Conservation (phyloP, 2,329 filamentous ascomycete genomes). For the Pseudocercospora cruenta region DNA sequence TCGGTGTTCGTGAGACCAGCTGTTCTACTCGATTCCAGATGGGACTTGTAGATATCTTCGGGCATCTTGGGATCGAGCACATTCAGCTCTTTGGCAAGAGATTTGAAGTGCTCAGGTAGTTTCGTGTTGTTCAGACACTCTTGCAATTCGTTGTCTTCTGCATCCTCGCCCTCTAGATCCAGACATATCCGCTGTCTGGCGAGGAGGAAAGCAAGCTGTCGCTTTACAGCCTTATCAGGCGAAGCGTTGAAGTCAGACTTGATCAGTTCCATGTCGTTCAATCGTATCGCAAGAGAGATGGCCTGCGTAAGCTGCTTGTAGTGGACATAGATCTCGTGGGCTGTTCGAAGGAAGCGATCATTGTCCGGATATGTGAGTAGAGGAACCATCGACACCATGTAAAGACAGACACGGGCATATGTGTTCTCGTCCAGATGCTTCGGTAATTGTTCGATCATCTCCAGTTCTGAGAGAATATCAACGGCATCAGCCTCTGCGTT, state of each 20-base stretch:
- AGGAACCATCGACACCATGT: slow-evolving; percentile 99
- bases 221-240: slow-evolving; percentile 79
- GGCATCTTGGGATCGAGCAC: slow-evolving; percentile 95
- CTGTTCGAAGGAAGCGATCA: slow-evolving; percentile 88
- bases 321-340: slow-evolving; percentile 89
- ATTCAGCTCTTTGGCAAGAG: slow-evolving; percentile 91
- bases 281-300: slow-evolving; percentile 87
- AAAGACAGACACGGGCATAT: slow-evolving; percentile 88
- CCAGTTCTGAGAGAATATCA: slow-evolving; percentile 92
- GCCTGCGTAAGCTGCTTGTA: slow-evolving; percentile 94
- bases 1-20: slow-evolving; percentile 93
- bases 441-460: slow-evolving; percentile 92
- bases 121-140: slow-evolving; percentile 88
- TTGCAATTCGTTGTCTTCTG: slow-evolving; percentile 73
- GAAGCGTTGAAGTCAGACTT: slow-evolving; percentile 78
- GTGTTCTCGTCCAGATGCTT: slow-evolving; percentile 92
- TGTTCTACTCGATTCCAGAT: slow-evolving; percentile 91
- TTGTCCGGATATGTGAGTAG: slow-evolving; percentile 97
- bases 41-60: slow-evolving; percentile 99
- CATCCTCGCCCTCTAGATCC: slow-evolving; percentile 65
- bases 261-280: slow-evolving; percentile 83
- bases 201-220: slow-evolving; percentile 92
- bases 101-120: slow-evolving; percentile 89
- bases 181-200: slow-evolving; percentile 88
- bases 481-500: slow-evolving; percentile 98